Evolutionary conservation across 148 eudicot species (phyloP), one percentile per base, ranked within the genome.

Genomic region (Rhododendron henanense): DNA sequence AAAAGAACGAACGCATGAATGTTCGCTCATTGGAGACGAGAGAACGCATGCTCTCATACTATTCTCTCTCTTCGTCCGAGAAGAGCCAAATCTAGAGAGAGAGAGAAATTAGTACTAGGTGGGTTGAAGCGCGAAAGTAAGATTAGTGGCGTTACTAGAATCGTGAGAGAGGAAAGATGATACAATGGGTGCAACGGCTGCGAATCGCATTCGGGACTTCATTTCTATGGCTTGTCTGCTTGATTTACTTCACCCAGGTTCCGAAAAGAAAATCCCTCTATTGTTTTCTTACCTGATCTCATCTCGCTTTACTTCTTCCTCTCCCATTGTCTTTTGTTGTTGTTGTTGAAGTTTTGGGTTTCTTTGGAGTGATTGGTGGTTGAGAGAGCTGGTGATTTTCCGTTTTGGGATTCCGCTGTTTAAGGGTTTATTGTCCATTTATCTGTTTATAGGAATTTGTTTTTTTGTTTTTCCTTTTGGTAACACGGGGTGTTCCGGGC

Each of bases 211-310:
- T 96, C 86, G 99, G 99, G 45, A 91, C 94, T 81, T 93, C 99
- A 0, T 96, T 96, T 87, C 83, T 96, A 73, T 95, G 98, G 98
- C 94, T 96, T n/a, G 90, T 95, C 87, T 95, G 96, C 90, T 90
- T 96, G 91, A 91, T 96, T 89, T 95, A 96, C 93, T 95, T 94
- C 89, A 96, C 98, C 55, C 99, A 95, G 98, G 99, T 96, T 19
- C 39, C 65, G 6, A 59, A 18, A 15, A 55, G 1, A 13, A 44
- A 4, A 69, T 67, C 35, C 37, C 19, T 37, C 18, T 33, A 1
- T 41, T 21, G 0, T 76, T 45, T 15, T 74, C 80, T 74, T 9
- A 0, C 57, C 13, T 10, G 86, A 84, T 84, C 86, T 84, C 79
- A 84, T 84, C 5, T 41, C 81, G 86, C 6, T 8, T 71, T 1